Evolutionary conservation across 2,329 filamentous ascomycete genomes (phyloP), one percentile per base, ranked within the genome.

Genomic region (Dissoconium aciculare): DNA sequence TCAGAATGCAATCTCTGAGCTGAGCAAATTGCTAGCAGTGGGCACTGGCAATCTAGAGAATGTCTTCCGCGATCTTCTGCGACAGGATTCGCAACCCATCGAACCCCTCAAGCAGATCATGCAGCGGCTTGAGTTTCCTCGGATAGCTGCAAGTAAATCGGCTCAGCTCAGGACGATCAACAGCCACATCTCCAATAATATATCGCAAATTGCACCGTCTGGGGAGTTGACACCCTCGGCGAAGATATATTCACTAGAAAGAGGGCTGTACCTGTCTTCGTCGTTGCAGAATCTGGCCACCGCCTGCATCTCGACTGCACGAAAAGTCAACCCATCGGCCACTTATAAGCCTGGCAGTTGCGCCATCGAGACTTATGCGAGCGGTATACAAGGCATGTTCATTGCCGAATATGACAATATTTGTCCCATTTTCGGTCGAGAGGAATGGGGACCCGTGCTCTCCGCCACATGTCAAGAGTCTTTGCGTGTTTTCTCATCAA

Each of bases 61-160:
- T 33, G 69, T 87, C 32, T 92, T 94, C 50, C 72, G 84, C 39
- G 74, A 78, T 36, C 66, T 84, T 31, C 60, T 98, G 26, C 70
- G 68, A 38, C 80, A 92, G 44, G 82, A 85, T 23, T 77, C 81
- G 10, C 71, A 71, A 30, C 71, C 79, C 3, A 69, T 95, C 29
- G 89, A 98, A 51, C 85, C 89, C 5, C 62, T 98, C 26, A 81
- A 93, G 55, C 94, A 78, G 50, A 77, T 94, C 46, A 94, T 84
- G 11, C 95, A 95, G 57, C 72, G 83, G 10, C 36, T 42, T 10
- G 49, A 53, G 1, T 98, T 95, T 46, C 89, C 89, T 5, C 65
- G 76, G 6, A 67, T 95, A 15, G 67, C 78, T 1, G 71, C 78
- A 40, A 81, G 89, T 32, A 80, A 77, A 38, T 68, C 79, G 15